phyloP scores from a whole-genome alignment of 495 filamentous ascomycete genomes.

The Podospora australis region DNA sequence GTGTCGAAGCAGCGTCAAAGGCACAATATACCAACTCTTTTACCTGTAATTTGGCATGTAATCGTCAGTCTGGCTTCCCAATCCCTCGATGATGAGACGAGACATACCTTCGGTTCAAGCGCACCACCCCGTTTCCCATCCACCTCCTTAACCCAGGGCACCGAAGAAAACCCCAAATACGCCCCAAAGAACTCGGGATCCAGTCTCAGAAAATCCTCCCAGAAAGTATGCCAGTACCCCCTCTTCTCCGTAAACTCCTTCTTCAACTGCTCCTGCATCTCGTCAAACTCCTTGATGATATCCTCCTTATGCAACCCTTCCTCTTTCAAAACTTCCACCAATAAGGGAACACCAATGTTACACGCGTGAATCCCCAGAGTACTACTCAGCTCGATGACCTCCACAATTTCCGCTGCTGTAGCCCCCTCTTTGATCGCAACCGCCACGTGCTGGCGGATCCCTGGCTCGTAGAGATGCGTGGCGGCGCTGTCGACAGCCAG shows the following conservation, averaged over 20 bases:
- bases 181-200: slow-evolving; percentile 41
- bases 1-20: slow-evolving; percentile 38
- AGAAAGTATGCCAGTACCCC: slow-evolving; percentile 40
- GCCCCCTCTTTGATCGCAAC: slow-evolving; percentile 31
- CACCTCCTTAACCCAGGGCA: slow-evolving; percentile 30
- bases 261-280: slow-evolving; percentile 24
- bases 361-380: slow-evolving; percentile 40
- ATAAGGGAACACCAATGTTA: slow-evolving; percentile 38
- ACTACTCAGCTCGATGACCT: slow-evolving; percentile 32
- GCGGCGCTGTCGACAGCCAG: slow-evolving; percentile 33
- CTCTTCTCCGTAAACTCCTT: slow-evolving; percentile 28
- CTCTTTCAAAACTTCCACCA: slow-evolving; percentile 37
- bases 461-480: slow-evolving; percentile 35
- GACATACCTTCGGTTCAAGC: slow-evolving; percentile 32
- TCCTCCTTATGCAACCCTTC: slow-evolving; percentile 22
- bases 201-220: slow-evolving; percentile 38
- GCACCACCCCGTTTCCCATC: slow-evolving; percentile 17
- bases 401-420: slow-evolving; percentile 30
- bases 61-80: too few species aligned
- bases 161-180: slow-evolving; percentile 33
- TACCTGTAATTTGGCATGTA: slow-evolving; percentile 15
- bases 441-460: slow-evolving; percentile 27
- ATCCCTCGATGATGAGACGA: background rate
- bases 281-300: slow-evolving; percentile 19
- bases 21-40: slow-evolving; percentile 43